phyloP scores from a whole-genome alignment of 129 eudicot genomes.

The Kitagawia praeruptora region DNA sequence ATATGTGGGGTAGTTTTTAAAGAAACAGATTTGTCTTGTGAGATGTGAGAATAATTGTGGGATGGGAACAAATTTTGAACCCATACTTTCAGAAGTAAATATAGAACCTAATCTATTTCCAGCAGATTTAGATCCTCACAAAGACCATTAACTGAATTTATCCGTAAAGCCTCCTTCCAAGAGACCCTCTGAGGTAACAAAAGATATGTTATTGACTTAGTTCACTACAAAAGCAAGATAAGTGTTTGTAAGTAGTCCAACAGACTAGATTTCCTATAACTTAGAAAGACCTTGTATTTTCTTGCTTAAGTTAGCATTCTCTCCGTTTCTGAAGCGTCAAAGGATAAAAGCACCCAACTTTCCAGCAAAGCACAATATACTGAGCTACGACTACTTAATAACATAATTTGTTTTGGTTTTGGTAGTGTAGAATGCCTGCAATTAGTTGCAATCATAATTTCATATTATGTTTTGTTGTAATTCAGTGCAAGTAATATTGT shows the following conservation, averaged over 20 bases:
- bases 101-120: neutral
- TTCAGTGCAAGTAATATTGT: neutral
- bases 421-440: neutral
- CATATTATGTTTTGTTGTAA: neutral
- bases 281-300: neutral
- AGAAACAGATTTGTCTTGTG: neutral
- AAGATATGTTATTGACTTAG: neutral
- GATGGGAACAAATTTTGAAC: neutral
- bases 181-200: neutral
- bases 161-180: neutral
- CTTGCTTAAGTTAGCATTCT: neutral
- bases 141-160: neutral
- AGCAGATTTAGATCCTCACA: neutral
- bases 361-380: neutral
- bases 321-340: neutral
- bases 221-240: neutral
- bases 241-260: neutral
- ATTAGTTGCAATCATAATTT: constrained; percentile 1
- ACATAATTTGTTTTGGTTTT: neutral
- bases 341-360: neutral
- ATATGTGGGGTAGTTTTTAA: neutral
- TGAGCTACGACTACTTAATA: neutral
- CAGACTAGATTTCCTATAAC: neutral
- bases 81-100: neutral
- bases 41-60: neutral